Percentiles rank a stretch among this genome's conserved stretches.
phyloP scores from a whole-genome alignment of 2,329 filamentous ascomycete genomes.

The Alternaria solani region DNA sequence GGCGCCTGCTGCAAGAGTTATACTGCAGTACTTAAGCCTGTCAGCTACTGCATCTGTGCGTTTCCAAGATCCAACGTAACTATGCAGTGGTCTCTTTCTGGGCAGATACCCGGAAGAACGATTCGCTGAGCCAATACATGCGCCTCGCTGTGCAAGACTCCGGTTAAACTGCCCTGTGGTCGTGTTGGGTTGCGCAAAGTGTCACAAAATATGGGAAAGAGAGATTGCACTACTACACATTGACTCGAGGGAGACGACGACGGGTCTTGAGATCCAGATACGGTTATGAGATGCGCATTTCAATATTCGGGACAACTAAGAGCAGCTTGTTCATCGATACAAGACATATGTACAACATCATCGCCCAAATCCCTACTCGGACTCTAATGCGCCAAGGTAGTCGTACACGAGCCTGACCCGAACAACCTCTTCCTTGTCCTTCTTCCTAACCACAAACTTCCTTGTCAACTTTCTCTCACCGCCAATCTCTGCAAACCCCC shows the following conservation, averaged over 20 bases:
- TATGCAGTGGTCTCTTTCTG: neutral
- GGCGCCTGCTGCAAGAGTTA: constrained; percentile 14
- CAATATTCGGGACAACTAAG: neutral
- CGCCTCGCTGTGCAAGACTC: constrained; percentile 3
- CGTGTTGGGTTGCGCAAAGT: constrained; percentile 7
- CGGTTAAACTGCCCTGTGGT: neutral
- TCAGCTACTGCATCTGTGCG: neutral
- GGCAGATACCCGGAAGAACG: neutral
- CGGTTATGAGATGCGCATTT: neutral
- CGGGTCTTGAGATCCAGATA: neutral
- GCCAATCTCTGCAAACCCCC: constrained; percentile 45
- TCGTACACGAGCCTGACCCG: constrained; percentile 48
- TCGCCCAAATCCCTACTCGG: neutral
- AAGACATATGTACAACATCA: neutral
- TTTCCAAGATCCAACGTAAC: neutral
- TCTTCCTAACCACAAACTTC: constrained; percentile 46
- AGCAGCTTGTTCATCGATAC: neutral
- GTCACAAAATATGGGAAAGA: constrained; percentile 1
- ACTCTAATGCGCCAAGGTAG: constrained; percentile 36
- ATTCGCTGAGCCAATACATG: neutral
- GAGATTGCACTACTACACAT: constrained; percentile 2
- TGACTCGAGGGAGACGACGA: constrained; percentile 9
- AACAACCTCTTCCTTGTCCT: constrained; percentile 37
- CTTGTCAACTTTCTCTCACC: constrained; percentile 44
- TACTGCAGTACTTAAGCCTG: constrained; percentile 18